Evolutionary conservation across 768 basidiomycete species (phyloP), one percentile per base, ranked within the genome.

Genomic region (Neoboletus magnificus): DNA sequence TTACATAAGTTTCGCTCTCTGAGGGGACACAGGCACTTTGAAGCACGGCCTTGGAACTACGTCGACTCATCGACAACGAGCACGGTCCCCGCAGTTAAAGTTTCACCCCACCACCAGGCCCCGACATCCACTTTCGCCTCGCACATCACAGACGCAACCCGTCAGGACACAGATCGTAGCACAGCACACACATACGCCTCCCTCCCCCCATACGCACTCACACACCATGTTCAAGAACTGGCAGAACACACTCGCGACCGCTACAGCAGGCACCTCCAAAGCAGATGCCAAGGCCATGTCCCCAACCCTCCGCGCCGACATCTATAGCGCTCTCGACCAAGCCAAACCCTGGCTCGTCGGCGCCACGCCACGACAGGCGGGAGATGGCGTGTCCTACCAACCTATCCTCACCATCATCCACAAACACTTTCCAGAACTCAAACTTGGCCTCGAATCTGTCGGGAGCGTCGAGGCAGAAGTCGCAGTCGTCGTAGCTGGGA

Each of bases 301-400:
- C 22, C 79, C 79, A 16, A 74, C 76, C 41, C 70, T 83, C 35
- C 79, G 82, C 36, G 62, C 74, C 5, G 80, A 83, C 66, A 76
- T 82, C 48, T 83, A 82, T 61, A 71, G 68, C 36, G 71, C 77
- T 11, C 69, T 82, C 36, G 81, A 82, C 62, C 76, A 71, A 58
- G 61, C 69, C 30, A 80, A 78, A 61, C 61, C 73, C 13, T 82
- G 82, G 82, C 62, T 79, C 23, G 52, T 73, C 41, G 76, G 77
- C 3, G 68, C 71, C 23, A 59, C 65, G 4, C 64, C 71, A 37
- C 76, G 79, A 16, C 76, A 77, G 50, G 77, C 81, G n/a, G 80
- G 82, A 10, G 82, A 83, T 54, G 80, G 80, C 6, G 75, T 82
- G 45, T 78, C 80, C 29, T 80, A 77, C 57, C 71, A 74, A 32